Conservation (phyloP, 352 stramenopile genomes). For the Phytophthora ohioensis region DNA sequence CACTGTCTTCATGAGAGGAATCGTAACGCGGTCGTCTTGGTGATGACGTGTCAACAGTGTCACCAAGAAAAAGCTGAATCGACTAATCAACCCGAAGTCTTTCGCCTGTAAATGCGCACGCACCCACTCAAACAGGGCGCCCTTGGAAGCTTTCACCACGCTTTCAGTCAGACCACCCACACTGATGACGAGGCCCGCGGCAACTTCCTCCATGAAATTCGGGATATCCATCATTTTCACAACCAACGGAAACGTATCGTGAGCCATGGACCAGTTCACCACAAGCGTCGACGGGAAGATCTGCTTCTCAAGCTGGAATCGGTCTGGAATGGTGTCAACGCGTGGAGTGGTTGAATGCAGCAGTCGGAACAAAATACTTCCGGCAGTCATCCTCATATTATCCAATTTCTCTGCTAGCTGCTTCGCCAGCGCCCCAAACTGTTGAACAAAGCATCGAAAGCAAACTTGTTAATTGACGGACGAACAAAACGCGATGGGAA, state of each 20-base stretch:
- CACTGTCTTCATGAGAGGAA: conserved; percentile 91
- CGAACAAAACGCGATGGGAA: background rate
- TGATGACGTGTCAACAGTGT: conserved; percentile 65
- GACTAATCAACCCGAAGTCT: conserved; percentile 70
- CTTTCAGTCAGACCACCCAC: conserved; percentile 96
- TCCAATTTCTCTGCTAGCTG: conserved; percentile 98
- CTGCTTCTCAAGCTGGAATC: conserved; percentile 70
- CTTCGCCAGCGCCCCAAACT: conserved; percentile 91
- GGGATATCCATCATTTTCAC: conserved; percentile 88
- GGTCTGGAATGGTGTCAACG: conserved; percentile 82
- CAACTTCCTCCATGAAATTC: conserved; percentile 84
- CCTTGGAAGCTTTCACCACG: conserved; percentile 88
- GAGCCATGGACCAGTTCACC: conserved; percentile 85
- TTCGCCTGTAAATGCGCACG: conserved; percentile 56
- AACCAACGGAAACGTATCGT: conserved; percentile 93
- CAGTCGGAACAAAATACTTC: conserved; percentile 88
- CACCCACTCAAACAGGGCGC: conserved; percentile 71
- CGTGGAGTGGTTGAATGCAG: conserved; percentile 73
- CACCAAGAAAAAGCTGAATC: conserved; percentile 78
- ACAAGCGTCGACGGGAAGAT: conserved; percentile 64
- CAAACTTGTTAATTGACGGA: conserved; percentile 23
- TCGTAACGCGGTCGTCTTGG: conserved; percentile 82
- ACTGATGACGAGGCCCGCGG: conserved; percentile 93
- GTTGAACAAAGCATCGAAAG: conserved; percentile 30
- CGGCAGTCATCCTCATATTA: conserved; percentile 89